Base-by-base conservation (phyloP, 129 eudicot species). In the Saposhnikovia divaricata region DNA sequence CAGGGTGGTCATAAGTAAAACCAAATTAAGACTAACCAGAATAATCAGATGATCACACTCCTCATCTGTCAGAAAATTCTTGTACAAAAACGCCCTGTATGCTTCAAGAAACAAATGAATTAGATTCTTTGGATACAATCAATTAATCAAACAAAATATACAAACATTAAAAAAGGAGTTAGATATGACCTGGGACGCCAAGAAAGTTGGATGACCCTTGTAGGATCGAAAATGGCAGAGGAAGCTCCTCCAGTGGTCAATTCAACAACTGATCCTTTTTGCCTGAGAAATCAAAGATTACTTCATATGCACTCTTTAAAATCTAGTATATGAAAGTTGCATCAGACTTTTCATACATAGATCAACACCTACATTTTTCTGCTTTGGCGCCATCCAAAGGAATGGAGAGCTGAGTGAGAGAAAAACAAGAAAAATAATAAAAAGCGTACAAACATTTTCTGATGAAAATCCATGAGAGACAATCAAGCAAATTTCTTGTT, bases 31-130 rank as follows among this genome's bases (percentile, higher is more conserved):
- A 71, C 92, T 55, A 46, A 89, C 92, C 92, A 86, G 69, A 79
- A 81, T 31, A 78, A 89, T 87, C 63, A 92, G 89, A 90, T 91
- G 98, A 88, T 93, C 98, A 86, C 98, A 91, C 87, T 93, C 98
- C 63, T 89, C 86, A 80, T 88, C 87, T 44, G 91, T 89, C 77
- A 93, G 69, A 86, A 93, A 93, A 4, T 83, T 86, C 57, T 75
- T 88, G 82, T 91, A 86, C 47, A 88, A 19, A 73, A 91, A 93
- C 2, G 91, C 96, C 85, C 98, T 93, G 89, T 8, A 37, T 39
- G 80, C 25, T 44, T 81, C 82, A 57, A 68, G 48, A 8, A 16
- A 46, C 21, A 42, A 43, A 63, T 38, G 81, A 6, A 34, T n/a
- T 38, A 70, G n/a, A 71, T 14, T 71, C 46, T 37, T 37, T 2